phyloP scores from a whole-genome alignment of 1,284 basidiomycete species.

The Thecaphora thlaspeos region DNA sequence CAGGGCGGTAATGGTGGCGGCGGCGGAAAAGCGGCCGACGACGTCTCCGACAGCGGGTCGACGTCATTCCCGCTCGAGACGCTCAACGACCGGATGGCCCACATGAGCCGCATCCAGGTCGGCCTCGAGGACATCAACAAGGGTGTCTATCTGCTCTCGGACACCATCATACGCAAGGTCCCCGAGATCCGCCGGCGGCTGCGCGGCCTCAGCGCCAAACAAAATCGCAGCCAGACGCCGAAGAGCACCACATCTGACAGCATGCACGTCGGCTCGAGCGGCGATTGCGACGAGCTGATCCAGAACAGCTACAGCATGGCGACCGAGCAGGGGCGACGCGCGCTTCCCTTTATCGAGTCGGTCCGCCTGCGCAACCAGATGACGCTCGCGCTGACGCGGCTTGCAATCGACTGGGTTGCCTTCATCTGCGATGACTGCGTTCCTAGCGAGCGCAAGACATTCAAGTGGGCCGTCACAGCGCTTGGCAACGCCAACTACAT shows the following conservation, averaged over 20 bases:
- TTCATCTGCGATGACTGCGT: slow-evolving; percentile 99
- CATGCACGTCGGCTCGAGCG: slow-evolving; percentile 5
- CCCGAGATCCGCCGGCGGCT: slow-evolving; percentile 39
- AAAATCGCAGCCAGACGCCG: slow-evolving; percentile 5
- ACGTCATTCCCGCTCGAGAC: slow-evolving; percentile 61
- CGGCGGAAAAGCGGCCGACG: slow-evolving; percentile 53
- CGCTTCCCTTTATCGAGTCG: slow-evolving; percentile 54
- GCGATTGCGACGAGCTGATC: slow-evolving; percentile 68
- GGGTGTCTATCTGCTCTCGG: slow-evolving; percentile 83
- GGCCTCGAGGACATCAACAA: slow-evolving; percentile 87
- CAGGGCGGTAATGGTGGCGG: slow-evolving; percentile 3
- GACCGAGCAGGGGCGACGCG: slow-evolving; percentile 67
- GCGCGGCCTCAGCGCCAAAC: slow-evolving; percentile 16
- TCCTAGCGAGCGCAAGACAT: slow-evolving; percentile 91
- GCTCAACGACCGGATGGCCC: slow-evolving; percentile 82
- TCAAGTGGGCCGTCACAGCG: slow-evolving; percentile 96
- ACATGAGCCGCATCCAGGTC: slow-evolving; percentile 82
- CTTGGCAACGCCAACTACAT: slow-evolving; percentile 89
- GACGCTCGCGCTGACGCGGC: slow-evolving; percentile 46
- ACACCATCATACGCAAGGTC: slow-evolving; percentile 78
- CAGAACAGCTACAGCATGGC: slow-evolving; percentile 96
- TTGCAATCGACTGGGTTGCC: slow-evolving; percentile 73
- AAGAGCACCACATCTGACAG: slow-evolving; percentile 16
- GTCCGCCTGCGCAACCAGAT: slow-evolving; percentile 44
- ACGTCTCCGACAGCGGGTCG: slow-evolving; percentile 37